These are phyloP conservation scores for Tephrocybe sp. DNA, from an alignment of 768 basidiomycete species.

Conservation along the genomic window DNA sequence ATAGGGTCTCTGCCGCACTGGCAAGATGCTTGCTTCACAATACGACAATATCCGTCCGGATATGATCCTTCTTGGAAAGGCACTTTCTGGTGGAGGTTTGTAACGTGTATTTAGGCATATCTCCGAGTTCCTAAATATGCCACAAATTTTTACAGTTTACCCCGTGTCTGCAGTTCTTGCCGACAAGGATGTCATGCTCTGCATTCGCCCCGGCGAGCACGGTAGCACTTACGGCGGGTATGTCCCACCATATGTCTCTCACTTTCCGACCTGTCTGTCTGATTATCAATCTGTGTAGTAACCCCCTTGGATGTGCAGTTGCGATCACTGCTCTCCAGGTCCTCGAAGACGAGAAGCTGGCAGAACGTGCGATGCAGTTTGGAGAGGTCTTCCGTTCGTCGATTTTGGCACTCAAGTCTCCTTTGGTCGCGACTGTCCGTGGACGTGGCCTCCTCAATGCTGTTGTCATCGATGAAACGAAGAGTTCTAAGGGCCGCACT, in stretches of 20 bases:
- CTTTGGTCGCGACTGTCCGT: constrained; percentile 76
- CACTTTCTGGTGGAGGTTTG: constrained; percentile 91
- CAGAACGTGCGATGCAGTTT: constrained; percentile 73
- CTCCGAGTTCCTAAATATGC: background rate
- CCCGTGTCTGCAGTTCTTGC: constrained; percentile 96
- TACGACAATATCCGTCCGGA: constrained; percentile 90
- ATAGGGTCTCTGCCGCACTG: constrained; percentile 88
- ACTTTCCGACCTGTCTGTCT: background rate
- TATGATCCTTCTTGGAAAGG: constrained; percentile 92
- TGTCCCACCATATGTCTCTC: constrained; percentile 23
- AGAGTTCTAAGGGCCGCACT: constrained; percentile 73
- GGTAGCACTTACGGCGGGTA: constrained; percentile 96
- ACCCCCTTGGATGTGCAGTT: constrained; percentile 95
- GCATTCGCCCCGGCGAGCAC: constrained; percentile 93
- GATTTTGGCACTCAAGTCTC: constrained; percentile 59
- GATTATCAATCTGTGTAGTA: constrained; percentile 42
- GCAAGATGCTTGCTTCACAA: constrained; percentile 90
- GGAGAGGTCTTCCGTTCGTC: constrained; percentile 80
- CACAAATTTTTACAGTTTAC: constrained; percentile 59
- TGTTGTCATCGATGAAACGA: constrained; percentile 85
- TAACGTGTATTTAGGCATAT: constrained; percentile 14
- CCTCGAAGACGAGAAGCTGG: constrained; percentile 84
- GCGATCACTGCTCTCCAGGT: constrained; percentile 91
- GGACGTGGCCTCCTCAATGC: constrained; percentile 92
- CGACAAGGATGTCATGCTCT: constrained; percentile 89